These are phyloP conservation scores for Colletotrichum sp. DNA, from an alignment of 2,329 filamentous ascomycete species.

Conservation along the genomic window DNA sequence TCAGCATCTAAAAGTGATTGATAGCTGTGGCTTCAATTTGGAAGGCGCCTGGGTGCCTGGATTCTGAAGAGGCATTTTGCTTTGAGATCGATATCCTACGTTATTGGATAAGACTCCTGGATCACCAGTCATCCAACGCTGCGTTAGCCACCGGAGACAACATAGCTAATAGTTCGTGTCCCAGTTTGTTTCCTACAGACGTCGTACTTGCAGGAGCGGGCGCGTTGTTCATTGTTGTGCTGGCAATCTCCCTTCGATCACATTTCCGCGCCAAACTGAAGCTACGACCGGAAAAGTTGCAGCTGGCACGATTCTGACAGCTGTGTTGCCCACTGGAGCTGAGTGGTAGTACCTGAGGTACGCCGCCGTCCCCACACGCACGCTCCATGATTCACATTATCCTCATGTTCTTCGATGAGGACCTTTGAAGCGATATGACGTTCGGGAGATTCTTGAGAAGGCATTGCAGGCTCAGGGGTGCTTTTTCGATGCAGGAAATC, in stretches of 20 bases:
- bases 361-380: neutral
- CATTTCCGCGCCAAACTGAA: neutral
- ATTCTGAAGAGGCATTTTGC: neutral
- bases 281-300: neutral
- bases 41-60: neutral
- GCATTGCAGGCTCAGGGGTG: conserved; percentile 32
- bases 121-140: neutral
- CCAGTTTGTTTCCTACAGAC: neutral
- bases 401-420: neutral
- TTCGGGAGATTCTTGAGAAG: conserved; percentile 40
- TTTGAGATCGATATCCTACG: neutral
- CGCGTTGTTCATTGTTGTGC: neutral
- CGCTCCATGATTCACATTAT: neutral
- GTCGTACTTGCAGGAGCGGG: neutral
- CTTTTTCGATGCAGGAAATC: neutral
- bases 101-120: neutral
- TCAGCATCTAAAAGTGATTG: neutral
- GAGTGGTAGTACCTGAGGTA: neutral
- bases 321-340: neutral
- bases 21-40: neutral
- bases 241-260: neutral
- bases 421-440: conserved; percentile 41
- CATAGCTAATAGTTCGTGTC: neutral
- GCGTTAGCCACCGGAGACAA: neutral
- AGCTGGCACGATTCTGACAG: neutral